Base-by-base conservation (phyloP, 1,284 basidiomycete species). In the Pisolithus thermaeus region DNA sequence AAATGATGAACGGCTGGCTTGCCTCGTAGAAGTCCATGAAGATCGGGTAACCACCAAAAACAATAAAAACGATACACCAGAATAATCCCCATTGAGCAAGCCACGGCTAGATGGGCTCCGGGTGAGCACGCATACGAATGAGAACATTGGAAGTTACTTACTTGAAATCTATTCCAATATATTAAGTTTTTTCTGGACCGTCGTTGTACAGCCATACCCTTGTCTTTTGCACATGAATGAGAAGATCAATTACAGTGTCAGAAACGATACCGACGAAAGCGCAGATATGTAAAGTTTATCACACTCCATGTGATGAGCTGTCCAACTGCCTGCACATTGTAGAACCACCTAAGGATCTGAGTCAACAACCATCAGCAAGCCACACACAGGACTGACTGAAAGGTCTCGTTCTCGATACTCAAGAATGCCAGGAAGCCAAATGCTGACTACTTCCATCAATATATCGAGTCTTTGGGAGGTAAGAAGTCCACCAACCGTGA, bases 281-380 rank as follows among this genome's bases (percentile, higher is more conserved):
- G 72, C 30, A 79, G 61, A 61, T 77, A 80, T 0, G 74, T 70
- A 36, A 72, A 45, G 44, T 75, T 69, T 57, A 80, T 80, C 46
- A 69, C 62, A 54, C 65, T 64, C 72, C 73, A 78, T 25, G 68
- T 70, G 54, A 79, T 69, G 58, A 82, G 68, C 46, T 78, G 79
- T 3, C 75, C 74, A 37, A 78, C 71, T 16, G 77, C 72, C 4
- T 73, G 70, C 28, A 81, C 59, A 57, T 76, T 76, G 56, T 75
- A 72, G 56, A 77, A 65, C 75, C 74, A 76, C 59, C 68, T 68
- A 36, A 32, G 27, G 12, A 35, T 5, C 12, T 6, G 35, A n/a
- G 6, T 44, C 12, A 53, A 22, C 12, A 8, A 20, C 9, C 16
- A 9, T 27, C n/a, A 20, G 11, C 12, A 22, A 35, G 7, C 27